Evolutionary conservation across 208 protist genomes (phyloP).

Genomic region (Trichomonas vaginalis): DNA sequence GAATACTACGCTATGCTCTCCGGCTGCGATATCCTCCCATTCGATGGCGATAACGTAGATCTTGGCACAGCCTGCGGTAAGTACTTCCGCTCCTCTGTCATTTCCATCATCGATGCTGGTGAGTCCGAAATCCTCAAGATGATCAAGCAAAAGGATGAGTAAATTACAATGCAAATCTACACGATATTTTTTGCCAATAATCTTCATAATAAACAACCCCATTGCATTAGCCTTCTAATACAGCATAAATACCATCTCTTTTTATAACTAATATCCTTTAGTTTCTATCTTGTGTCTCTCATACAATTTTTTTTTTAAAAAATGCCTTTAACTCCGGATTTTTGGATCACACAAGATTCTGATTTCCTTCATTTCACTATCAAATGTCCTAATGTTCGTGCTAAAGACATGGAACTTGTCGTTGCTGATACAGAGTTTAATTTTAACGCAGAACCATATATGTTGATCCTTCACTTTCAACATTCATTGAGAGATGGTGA

Average conservation of each 20-base stretch:
- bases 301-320: not conserved
- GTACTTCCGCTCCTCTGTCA: slow-evolving; percentile 80
- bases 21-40: slow-evolving; percentile 47
- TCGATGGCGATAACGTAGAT: slow-evolving; percentile 65
- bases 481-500: not conserved
- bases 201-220: not conserved
- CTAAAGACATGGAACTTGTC: not conserved
- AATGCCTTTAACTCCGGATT: slow-evolving; percentile 9
- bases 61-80: slow-evolving; percentile 95
- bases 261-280: no score
- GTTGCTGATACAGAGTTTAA: not conserved
- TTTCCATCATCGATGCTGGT: slow-evolving; percentile 90
- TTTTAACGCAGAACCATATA: not conserved
- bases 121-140: slow-evolving; percentile 66
- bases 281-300: no score
- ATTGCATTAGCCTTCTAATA: no score
- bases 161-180: slow-evolving; percentile 4
- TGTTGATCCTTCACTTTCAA: not conserved
- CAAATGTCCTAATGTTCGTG: not conserved
- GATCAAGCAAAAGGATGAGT: slow-evolving; percentile 20
- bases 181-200: not conserved
- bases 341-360: not conserved
- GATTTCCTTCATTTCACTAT: not conserved
- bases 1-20: slow-evolving; percentile 99
- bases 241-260: no score